Percentiles rank a stretch among this genome's conserved stretches.
These are phyloP conservation scores for Ophiocordyceps camponoti-rufipedis DNA, from an alignment of 2,329 filamentous ascomycete species.

Conservation along the genomic window DNA sequence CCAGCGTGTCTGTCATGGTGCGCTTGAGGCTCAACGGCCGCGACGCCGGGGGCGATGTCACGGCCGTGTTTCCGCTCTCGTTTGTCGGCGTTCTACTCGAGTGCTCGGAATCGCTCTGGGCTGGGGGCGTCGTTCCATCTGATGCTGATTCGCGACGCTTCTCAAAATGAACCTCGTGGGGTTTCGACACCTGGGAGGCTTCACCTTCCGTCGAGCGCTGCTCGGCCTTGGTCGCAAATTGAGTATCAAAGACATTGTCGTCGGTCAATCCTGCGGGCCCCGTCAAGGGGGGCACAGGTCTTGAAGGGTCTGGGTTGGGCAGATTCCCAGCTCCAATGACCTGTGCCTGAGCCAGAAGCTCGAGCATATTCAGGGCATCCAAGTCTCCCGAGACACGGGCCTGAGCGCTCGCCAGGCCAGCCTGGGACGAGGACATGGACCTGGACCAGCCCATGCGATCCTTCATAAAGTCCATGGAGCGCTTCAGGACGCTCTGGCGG, in stretches of 20 bases:
- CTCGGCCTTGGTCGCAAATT: conserved; percentile 45
- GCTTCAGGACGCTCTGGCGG: conserved; percentile 80
- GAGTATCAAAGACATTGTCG: conserved; percentile 71
- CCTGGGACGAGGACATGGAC: conserved; percentile 45
- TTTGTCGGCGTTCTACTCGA: conserved; percentile 37
- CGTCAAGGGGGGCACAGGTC: conserved; percentile 44
- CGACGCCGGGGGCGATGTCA: conserved; percentile 35
- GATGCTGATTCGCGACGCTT: conserved; percentile 3
- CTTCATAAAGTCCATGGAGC: conserved; percentile 92
- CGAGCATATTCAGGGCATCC: conserved; percentile 80
- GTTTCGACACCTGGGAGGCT: conserved; percentile 13
- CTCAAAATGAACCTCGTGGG: conserved; percentile 3
- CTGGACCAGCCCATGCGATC: conserved; percentile 74
- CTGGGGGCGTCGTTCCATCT: conserved; percentile 5
- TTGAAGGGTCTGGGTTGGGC: conserved; percentile 25
- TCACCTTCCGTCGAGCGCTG: conserved; percentile 16
- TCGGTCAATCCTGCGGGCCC: conserved; percentile 58
- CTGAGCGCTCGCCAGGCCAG: conserved; percentile 66
- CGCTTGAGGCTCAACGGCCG: conserved; percentile 57
- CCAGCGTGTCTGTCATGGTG: conserved; percentile 69
- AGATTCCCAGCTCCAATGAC: conserved; percentile 52
- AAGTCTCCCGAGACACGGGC: conserved; percentile 66
- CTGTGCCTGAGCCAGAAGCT: conserved; percentile 67
- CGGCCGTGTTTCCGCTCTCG: conserved; percentile 32
- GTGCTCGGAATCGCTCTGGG: conserved; percentile 21